These are phyloP conservation scores for Apophysomyces elegans DNA, from an alignment of 371 early-diverging fungal genomes.

Conservation along the genomic window DNA sequence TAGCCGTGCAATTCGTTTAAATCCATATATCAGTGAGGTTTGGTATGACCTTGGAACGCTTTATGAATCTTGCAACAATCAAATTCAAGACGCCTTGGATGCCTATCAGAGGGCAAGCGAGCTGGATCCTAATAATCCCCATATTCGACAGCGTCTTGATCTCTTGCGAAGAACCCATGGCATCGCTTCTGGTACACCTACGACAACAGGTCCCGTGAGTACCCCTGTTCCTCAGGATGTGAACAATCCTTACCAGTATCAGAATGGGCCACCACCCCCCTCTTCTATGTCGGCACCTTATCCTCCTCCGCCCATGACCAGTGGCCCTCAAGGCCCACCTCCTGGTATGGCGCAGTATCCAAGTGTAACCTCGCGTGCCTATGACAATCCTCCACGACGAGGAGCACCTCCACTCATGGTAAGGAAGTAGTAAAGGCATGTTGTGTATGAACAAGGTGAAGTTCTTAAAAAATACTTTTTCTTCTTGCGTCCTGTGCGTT, in stretches of 20 bases:
- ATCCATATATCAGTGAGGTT: slow-evolving; percentile 95
- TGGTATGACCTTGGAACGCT: slow-evolving; percentile 97
- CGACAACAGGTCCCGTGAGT: slow-evolving; percentile 16
- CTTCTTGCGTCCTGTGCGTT: background rate
- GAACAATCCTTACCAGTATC: slow-evolving; percentile 54
- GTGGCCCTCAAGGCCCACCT: slow-evolving; percentile 17
- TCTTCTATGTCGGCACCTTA: slow-evolving; percentile 5
- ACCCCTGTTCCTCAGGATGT: slow-evolving; percentile 68
- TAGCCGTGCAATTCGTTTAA: slow-evolving; percentile 91
- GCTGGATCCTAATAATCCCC: slow-evolving; percentile 77
- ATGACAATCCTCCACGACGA: slow-evolving; percentile 15
- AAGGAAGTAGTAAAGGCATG: background rate
- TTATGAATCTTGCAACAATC: slow-evolving; percentile 98
- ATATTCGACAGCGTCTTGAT: slow-evolving; percentile 82
- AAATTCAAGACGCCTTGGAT: slow-evolving; percentile 95
- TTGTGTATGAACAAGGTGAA: background rate
- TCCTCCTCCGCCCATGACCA: slow-evolving; percentile 12
- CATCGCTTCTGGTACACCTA: slow-evolving; percentile 6
- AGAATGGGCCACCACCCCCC: slow-evolving; percentile 20
- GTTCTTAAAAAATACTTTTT: slow-evolving; percentile 4
- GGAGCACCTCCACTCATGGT: background rate
- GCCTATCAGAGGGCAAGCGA: slow-evolving; percentile 95
- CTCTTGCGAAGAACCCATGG: slow-evolving; percentile 36
- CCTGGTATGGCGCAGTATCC: slow-evolving; percentile 22
- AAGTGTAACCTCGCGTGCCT: slow-evolving; percentile 6